Base-by-base conservation (phyloP, 441 rosid genomes). In the Manihot esculenta region DNA sequence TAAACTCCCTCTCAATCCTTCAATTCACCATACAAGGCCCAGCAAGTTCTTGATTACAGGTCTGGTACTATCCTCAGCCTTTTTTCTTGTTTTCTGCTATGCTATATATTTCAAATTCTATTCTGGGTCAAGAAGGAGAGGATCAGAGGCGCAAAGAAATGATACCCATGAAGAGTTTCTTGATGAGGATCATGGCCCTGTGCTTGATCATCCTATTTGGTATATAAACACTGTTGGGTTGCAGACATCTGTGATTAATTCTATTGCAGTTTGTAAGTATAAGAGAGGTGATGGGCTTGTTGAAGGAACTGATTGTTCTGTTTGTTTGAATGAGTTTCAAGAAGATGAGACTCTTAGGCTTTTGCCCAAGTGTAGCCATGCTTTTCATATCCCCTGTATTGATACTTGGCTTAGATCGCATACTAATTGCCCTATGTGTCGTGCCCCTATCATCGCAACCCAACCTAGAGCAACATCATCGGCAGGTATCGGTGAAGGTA, bases 371-470 rank as follows among this genome's bases (percentile, higher is more conserved):
- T 89, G 94, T 48, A 79, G 69, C 64, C 94, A 89, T 49, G 94
- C 91, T 59, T 89, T 89, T 74, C 94, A 89, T 23, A 5, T 85
- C 15, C 76, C 81, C 58, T 89, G 94, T 69, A 87, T 89, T 17
- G 94, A 89, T 69, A 85, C 89, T 10, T 89, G 91, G 94, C 86
- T 89, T 12, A 72, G 75, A 24, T 87, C 89, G 1, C 91, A 85
- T 51, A 85, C 86, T 11, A 89, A 75, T 59, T 89, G 94, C 69
- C 94, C 94, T 10, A 0, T 85, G 47, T 89, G 94, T 68, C 89
- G 94, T 0, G 83, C 94, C 33, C 91, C 93, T 0, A 75, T 88
- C 23, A 77, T 84, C 62, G 33, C 63, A 7, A 75, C 5, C 7
- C 14, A 20, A 42, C 42, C 11, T 8, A 18, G 12, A 30, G 63